phyloP scores from a whole-genome alignment of 2,329 filamentous ascomycete species.

The Gnomoniopsis sp. region DNA sequence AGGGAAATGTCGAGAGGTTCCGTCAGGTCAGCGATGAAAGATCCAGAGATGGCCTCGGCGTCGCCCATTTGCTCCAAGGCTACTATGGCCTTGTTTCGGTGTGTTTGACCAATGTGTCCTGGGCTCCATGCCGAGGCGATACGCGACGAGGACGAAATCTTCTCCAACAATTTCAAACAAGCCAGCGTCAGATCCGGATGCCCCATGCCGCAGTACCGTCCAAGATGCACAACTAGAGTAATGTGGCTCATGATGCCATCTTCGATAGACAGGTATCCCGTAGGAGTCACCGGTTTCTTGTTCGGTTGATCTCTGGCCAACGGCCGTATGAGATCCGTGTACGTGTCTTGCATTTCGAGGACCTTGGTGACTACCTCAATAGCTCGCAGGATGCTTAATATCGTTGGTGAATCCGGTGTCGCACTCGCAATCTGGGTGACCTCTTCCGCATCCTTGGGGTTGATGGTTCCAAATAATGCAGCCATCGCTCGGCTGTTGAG shows the following conservation, averaged over 20 bases:
- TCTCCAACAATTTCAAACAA: conserved; percentile 79
- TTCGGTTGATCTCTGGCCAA: conserved; percentile 65
- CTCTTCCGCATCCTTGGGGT: conserved; percentile 55
- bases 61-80: conserved; percentile 81
- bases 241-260: conserved; percentile 84
- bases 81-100: conserved; percentile 81
- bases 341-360: conserved; percentile 85
- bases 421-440: conserved; percentile 68
- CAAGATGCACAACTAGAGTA: conserved; percentile 74
- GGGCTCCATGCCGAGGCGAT: conserved; percentile 68
- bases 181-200: conserved; percentile 77
- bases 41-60: conserved; percentile 72
- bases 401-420: conserved; percentile 73
- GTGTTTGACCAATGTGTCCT: conserved; percentile 57
- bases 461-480: conserved; percentile 73
- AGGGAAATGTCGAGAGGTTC: conserved; percentile 69
- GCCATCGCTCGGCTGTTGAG: conserved; percentile 88
- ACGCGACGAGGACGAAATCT: conserved; percentile 78
- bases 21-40: conserved; percentile 67
- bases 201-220: conserved; percentile 80
- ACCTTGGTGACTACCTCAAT: conserved; percentile 81
- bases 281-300: conserved; percentile 61
- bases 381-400: conserved; percentile 74
- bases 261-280: conserved; percentile 82
- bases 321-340: conserved; percentile 82